These are phyloP conservation scores for Aspergillus fumigatus DNA, from an alignment of 2,329 filamentous ascomycete genomes.

Conservation along the genomic window DNA sequence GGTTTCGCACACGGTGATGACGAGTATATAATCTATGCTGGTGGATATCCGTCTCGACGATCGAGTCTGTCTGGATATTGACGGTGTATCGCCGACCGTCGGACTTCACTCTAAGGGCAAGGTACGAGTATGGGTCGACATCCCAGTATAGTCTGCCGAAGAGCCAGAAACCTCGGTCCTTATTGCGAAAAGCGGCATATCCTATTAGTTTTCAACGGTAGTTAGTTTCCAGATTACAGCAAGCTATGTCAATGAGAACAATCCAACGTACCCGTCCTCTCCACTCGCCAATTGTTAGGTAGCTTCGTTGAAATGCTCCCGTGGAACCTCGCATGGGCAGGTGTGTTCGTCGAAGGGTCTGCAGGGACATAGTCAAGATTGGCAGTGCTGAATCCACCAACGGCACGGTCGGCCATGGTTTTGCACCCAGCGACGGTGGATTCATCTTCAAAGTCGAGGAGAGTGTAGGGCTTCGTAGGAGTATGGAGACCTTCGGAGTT, in stretches of 20 bases:
- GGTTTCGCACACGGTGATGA: constrained; percentile 33
- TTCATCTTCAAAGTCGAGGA: constrained; percentile 41
- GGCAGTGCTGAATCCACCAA: constrained; percentile 78
- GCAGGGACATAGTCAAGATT: constrained; percentile 63
- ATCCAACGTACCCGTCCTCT: constrained; percentile 33
- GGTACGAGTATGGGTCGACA: constrained; percentile 80
- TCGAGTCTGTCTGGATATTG: constrained; percentile 90
- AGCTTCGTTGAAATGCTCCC: constrained; percentile 84
- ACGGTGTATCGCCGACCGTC: constrained; percentile 91
- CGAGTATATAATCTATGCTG: constrained; percentile 74
- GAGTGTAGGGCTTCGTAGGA: constrained; percentile 36
- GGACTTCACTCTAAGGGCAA: constrained; percentile 82
- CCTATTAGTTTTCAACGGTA: constrained; percentile 49
- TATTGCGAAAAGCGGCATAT: constrained; percentile 86
- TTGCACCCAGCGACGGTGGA: constrained; percentile 48
- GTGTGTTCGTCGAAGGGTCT: constrained; percentile 38
- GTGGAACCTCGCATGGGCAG: constrained; percentile 74
- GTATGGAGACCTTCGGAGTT: constrained; percentile 36
- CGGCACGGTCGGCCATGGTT: constrained; percentile 78
- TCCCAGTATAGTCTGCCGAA: constrained; percentile 86
- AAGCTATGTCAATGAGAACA: background rate
- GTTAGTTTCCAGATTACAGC: background rate
- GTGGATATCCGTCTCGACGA: constrained; percentile 92
- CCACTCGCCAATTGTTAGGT: constrained; percentile 56
- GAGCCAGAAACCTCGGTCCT: constrained; percentile 69